These are phyloP conservation scores for Nemania sp. DNA, from an alignment of 2,329 filamentous ascomycete genomes.

Conservation along the genomic window DNA sequence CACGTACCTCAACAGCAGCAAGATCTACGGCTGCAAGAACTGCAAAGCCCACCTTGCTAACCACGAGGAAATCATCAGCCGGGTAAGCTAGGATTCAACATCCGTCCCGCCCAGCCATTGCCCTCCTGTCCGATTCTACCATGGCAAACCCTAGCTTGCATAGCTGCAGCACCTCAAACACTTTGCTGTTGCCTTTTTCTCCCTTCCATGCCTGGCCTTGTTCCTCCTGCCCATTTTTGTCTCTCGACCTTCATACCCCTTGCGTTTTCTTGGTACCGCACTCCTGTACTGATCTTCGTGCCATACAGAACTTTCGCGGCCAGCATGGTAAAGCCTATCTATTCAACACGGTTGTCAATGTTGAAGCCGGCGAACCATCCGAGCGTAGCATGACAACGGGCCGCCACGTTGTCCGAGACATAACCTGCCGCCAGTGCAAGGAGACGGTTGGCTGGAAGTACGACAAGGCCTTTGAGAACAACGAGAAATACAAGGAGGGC, in stretches of 20 bases:
- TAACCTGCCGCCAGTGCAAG: conserved; percentile 87
- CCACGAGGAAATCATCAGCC: conserved; percentile 93
- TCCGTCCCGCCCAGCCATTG: background rate
- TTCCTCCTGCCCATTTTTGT: background rate
- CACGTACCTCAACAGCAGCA: conserved; percentile 81
- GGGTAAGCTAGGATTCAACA: conserved; percentile 60
- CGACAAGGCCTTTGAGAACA: conserved; percentile 90
- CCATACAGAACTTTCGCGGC: conserved; percentile 81
- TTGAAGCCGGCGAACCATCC: conserved; percentile 78
- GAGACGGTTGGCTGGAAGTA: conserved; percentile 98
- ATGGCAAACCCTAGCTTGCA: background rate
- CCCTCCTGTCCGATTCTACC: background rate
- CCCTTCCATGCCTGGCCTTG: background rate
- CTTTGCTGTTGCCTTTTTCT: background rate
- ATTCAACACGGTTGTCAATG: conserved; percentile 92
- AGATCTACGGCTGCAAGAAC: conserved; percentile 90
- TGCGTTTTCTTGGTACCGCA: background rate
- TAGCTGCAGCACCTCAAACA: background rate
- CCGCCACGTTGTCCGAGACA: conserved; percentile 91
- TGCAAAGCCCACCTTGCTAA: conserved; percentile 97
- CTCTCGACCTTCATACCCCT: background rate
- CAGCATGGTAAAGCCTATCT: conserved; percentile 98
- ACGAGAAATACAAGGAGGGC: conserved; percentile 98
- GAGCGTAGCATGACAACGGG: conserved; percentile 99
- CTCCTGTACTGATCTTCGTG: conserved; percentile 9